phyloP scores from a whole-genome alignment of 2,329 filamentous ascomycete species.

The Claviceps maximensis region DNA sequence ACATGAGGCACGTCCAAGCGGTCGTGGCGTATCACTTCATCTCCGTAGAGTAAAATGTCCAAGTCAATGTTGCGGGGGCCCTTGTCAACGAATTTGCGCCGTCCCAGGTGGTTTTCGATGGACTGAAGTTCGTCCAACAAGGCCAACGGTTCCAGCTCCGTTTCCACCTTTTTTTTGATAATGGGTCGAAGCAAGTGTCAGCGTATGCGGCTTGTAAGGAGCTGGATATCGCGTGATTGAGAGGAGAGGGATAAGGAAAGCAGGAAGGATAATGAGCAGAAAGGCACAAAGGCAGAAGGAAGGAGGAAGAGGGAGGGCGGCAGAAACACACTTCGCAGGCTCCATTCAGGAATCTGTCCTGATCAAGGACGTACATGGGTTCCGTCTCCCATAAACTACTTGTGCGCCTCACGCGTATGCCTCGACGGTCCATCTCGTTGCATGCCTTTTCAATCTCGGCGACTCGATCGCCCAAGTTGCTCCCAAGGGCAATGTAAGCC shows the following conservation, averaged over 20 bases:
- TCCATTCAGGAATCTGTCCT: conserved; percentile 81
- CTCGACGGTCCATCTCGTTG: conserved; percentile 56
- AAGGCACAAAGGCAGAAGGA: neutral
- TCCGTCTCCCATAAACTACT: conserved; percentile 89
- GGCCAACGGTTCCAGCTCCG: conserved; percentile 57
- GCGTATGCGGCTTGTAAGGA: neutral
- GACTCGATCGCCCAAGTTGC: conserved; percentile 80
- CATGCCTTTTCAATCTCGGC: conserved; percentile 77
- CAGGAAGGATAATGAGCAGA: neutral
- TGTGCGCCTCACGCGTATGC: conserved; percentile 63
- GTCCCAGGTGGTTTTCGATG: conserved; percentile 69
- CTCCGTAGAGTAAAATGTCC: conserved; percentile 75
- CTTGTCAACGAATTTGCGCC: conserved; percentile 79
- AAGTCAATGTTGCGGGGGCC: conserved; percentile 90
- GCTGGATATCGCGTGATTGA: neutral
- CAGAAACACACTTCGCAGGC: conserved; percentile 63
- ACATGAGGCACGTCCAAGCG: conserved; percentile 76
- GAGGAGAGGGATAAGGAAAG: neutral
- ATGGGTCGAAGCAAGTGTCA: neutral
- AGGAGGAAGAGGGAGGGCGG: neutral
- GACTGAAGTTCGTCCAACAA: conserved; percentile 70
- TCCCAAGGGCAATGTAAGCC: conserved; percentile 80
- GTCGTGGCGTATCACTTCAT: conserved; percentile 50
- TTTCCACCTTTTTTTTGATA: conserved; percentile 58
- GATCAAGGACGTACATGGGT: conserved; percentile 91